Base-by-base conservation (phyloP, 2,329 filamentous ascomycete species). In the Paramyrothecium roridum region DNA sequence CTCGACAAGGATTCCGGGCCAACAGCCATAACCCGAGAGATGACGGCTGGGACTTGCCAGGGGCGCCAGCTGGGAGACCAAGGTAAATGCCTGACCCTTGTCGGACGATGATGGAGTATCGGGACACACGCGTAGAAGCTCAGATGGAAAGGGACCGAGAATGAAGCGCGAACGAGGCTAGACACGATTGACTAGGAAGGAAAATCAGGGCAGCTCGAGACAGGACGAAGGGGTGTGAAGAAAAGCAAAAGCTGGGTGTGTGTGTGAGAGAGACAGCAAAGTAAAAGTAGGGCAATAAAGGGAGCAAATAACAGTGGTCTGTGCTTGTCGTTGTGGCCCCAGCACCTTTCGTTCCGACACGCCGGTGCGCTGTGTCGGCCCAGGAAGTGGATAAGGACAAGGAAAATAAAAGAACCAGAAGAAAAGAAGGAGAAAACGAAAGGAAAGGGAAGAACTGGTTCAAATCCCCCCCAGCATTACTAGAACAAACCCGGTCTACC, bases 261-360 rank as follows among this genome's bases (percentile, higher is more conserved):
- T 47, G n/a, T 22, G 19, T 22, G 19, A n/a, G 48, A 46, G 56
- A 54, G 22, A 48, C 21, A 51, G 19, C 43, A 56, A 52, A 26
- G 21, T 34, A 48, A 19, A 50, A 50, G 34, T 46, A 49, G 43
- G 50, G 53, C 51, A 43, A 23, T 45, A 10, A 30, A 30, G 26
- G 26, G 26, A 30, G 26, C 26, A 10, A 30, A 30, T 30, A 30
- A 30, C 37, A 43, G 6, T 43, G 37, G 37, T 43, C 37, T 43
- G 37, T 43, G 37, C 37, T 43, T 43, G 26, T 30, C 26, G 4
- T 30, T 30, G 26, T 30, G 37, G 37, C 16, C 37, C 37, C n/a
- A 43, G 37, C 37, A 43, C 13, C 37, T 43, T 30, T 43, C 37
- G 37, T 43, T 43, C 37, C 37, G 37, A 43, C 37, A 43, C 37